These are phyloP conservation scores for Pleurotus salmoneostramineus DNA, from an alignment of 768 basidiomycete genomes.

Conservation along the genomic window DNA sequence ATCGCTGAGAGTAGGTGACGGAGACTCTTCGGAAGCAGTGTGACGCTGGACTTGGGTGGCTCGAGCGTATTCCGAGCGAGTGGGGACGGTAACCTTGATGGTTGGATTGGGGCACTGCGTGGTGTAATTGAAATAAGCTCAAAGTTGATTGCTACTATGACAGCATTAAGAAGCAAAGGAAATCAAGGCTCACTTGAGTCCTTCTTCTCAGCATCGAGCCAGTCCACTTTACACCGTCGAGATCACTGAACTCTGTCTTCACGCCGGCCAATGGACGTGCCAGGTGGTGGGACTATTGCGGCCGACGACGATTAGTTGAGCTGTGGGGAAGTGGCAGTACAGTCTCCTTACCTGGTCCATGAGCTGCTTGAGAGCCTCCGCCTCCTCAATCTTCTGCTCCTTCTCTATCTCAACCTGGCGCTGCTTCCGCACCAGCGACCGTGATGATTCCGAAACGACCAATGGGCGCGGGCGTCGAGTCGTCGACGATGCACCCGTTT, in stretches of 20 bases:
- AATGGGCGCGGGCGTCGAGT: not conserved
- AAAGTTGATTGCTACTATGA: not conserved
- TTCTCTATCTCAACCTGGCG: slow-evolving; percentile 6
- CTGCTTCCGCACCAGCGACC: not conserved
- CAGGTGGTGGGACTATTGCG: slow-evolving; percentile 1
- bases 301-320: not conserved
- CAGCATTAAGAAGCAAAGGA: not conserved
- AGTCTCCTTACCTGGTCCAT: not conserved
- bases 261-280: not conserved
- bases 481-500: not conserved
- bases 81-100: not conserved
- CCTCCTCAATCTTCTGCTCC: slow-evolving; percentile 7
- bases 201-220: not conserved
- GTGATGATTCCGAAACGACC: not conserved
- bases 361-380: not conserved
- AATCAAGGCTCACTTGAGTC: not conserved
- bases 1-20: not conserved
- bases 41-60: not conserved
- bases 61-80: not conserved
- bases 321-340: not conserved
- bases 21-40: not conserved
- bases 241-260: slow-evolving; percentile 6
- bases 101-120: not conserved
- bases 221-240: slow-evolving; percentile 7
- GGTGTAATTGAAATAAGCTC: not conserved